Conservation (phyloP, 2,329 filamentous ascomycete genomes). For the Fusarium robinianum region DNA sequence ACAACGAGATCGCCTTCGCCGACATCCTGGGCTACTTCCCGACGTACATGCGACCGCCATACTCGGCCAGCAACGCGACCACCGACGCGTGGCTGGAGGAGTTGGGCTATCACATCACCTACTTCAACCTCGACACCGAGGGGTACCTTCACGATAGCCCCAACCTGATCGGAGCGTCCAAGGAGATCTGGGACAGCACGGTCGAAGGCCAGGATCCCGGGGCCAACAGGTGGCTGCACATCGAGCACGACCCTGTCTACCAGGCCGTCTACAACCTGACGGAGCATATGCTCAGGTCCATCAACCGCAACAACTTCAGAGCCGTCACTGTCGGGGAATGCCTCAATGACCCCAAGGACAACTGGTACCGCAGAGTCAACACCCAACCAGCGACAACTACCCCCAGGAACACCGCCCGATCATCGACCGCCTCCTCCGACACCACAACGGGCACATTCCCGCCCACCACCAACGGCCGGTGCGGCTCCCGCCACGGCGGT, state of each 20-base stretch:
- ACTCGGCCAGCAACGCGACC: slow-evolving; percentile 49
- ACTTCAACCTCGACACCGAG: slow-evolving; percentile 65
- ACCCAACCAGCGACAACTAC: background rate
- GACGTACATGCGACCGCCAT: slow-evolving; percentile 52
- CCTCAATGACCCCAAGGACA: slow-evolving; percentile 54
- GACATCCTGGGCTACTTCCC: slow-evolving; percentile 48
- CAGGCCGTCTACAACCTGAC: slow-evolving; percentile 50
- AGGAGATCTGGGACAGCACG: slow-evolving; percentile 44
- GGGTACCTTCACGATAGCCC: slow-evolving; percentile 60
- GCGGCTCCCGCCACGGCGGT: slow-evolving; percentile 28
- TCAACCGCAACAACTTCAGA: slow-evolving; percentile 47
- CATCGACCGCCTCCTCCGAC: slow-evolving; percentile 13
- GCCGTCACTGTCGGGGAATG: slow-evolving; percentile 58
- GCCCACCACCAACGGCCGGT: slow-evolving; percentile 30
- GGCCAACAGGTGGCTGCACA: slow-evolving; percentile 51
- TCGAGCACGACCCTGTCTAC: slow-evolving; percentile 57
- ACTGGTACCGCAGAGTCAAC: slow-evolving; percentile 54
- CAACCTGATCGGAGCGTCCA: slow-evolving; percentile 51
- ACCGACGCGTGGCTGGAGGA: slow-evolving; percentile 47
- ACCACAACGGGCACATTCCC: slow-evolving; percentile 26
- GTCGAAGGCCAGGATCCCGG: slow-evolving; percentile 41
- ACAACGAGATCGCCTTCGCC: slow-evolving; percentile 50
- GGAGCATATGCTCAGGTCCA: slow-evolving; percentile 47
- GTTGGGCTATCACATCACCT: slow-evolving; percentile 61
- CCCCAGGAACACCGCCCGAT: slow-evolving; percentile 4